phyloP scores from a whole-genome alignment of 768 basidiomycete species.

The Mycena indigotica region DNA sequence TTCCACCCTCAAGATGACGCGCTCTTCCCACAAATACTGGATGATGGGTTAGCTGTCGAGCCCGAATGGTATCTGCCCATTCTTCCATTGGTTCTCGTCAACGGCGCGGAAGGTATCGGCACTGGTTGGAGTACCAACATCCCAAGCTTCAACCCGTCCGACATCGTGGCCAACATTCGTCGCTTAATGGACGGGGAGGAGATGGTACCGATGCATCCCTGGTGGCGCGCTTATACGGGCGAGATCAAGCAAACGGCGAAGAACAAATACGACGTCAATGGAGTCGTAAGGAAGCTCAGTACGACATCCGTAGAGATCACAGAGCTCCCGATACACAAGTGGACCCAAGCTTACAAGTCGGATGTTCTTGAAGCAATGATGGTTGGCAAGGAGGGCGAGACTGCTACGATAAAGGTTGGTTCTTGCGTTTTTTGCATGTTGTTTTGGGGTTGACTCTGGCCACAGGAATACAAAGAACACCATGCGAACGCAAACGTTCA shows the following conservation, averaged over 20 bases:
- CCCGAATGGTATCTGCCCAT: slow-evolving; percentile 94
- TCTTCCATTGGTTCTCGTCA: slow-evolving; percentile 85
- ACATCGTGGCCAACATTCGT: slow-evolving; percentile 87
- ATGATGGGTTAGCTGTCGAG: slow-evolving; percentile 85
- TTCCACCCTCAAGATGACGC: slow-evolving; percentile 87
- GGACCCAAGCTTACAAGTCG: slow-evolving; percentile 93
- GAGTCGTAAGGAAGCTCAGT: slow-evolving; percentile 73
- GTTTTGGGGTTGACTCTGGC: not conserved
- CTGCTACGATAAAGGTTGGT: slow-evolving; percentile 73
- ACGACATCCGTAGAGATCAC: slow-evolving; percentile 93
- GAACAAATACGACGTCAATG: slow-evolving; percentile 83
- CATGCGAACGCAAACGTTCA: slow-evolving; percentile 92
- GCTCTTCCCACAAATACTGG: slow-evolving; percentile 79
- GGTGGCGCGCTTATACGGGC: slow-evolving; percentile 97
- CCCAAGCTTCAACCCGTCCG: slow-evolving; percentile 89
- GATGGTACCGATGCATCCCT: slow-evolving; percentile 83
- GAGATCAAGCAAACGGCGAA: slow-evolving; percentile 79
- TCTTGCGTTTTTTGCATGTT: not conserved
- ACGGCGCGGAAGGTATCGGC: slow-evolving; percentile 97
- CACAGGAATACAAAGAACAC: slow-evolving; percentile 98
- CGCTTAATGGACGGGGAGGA: slow-evolving; percentile 86
- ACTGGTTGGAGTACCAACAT: slow-evolving; percentile 96
- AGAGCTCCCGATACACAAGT: slow-evolving; percentile 92
- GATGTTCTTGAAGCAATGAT: slow-evolving; percentile 83
- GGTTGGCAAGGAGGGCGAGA: slow-evolving; percentile 73